Conservation (phyloP, 495 filamentous ascomycete species). For the Lepidopterella palustris region DNA sequence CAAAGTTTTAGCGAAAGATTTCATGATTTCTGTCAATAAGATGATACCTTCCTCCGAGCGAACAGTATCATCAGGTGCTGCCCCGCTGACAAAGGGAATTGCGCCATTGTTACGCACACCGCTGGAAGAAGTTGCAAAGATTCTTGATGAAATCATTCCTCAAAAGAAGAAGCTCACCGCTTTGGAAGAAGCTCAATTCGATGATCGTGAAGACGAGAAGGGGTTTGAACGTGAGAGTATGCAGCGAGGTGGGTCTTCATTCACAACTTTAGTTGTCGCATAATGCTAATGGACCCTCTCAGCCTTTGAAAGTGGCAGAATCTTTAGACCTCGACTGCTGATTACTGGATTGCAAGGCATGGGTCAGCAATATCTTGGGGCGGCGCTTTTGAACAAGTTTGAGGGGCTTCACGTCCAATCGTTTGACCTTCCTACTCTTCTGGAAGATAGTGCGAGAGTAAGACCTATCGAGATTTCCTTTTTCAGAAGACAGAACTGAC, state of each 20-base stretch:
- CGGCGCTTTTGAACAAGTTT: slow-evolving; percentile 80
- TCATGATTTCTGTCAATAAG: slow-evolving; percentile 93
- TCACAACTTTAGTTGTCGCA: slow-evolving; percentile 13
- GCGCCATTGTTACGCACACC: slow-evolving; percentile 74
- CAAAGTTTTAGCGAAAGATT: slow-evolving; percentile 80
- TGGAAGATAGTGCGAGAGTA: slow-evolving; percentile 61
- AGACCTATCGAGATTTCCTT: slow-evolving; percentile 1
- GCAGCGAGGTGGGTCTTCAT: slow-evolving; percentile 46
- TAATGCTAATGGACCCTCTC: neutral
- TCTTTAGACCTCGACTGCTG: slow-evolving; percentile 83
- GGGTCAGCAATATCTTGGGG: slow-evolving; percentile 88
- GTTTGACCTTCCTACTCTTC: slow-evolving; percentile 82
- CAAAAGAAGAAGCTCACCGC: slow-evolving; percentile 78
- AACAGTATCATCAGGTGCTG: slow-evolving; percentile 72
- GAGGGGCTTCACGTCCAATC: slow-evolving; percentile 91
- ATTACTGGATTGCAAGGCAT: slow-evolving; percentile 74
- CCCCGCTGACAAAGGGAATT: slow-evolving; percentile 65
- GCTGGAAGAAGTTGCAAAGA: slow-evolving; percentile 55
- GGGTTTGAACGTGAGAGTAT: slow-evolving; percentile 79
- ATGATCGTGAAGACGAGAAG: slow-evolving; percentile 70
- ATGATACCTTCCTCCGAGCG: slow-evolving; percentile 92
- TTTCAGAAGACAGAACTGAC: slow-evolving; percentile 7
- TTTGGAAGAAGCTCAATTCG: slow-evolving; percentile 87
- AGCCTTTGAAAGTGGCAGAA: slow-evolving; percentile 76
- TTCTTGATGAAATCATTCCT: slow-evolving; percentile 74